Conservation (phyloP, 2,329 filamentous ascomycete genomes). For the Colletotrichum australisinense region DNA sequence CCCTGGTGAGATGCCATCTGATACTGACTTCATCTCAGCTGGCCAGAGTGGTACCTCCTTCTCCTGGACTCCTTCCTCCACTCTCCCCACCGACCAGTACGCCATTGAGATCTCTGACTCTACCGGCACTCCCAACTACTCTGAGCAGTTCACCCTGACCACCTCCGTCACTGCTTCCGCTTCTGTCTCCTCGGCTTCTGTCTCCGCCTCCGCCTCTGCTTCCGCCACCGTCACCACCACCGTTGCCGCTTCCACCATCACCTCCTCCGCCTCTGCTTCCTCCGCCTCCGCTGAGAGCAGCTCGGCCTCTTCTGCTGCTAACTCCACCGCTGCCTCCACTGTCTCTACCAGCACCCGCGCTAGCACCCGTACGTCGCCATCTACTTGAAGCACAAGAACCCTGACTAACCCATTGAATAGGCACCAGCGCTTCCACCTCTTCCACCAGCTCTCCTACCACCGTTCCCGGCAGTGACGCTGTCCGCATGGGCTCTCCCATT, state of each 20-base stretch:
- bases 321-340: conserved; percentile 26
- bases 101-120: conserved; percentile 58
- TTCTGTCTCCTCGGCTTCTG: conserved; percentile 26
- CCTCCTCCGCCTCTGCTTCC: conserved; percentile 26
- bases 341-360: conserved; percentile 34
- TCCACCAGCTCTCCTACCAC: conserved; percentile 49
- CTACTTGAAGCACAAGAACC: neutral
- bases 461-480: conserved; percentile 39
- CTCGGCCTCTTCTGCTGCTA: conserved; percentile 33
- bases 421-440: conserved; percentile 42
- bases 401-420: conserved; percentile 23
- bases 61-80: conserved; percentile 51
- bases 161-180: conserved; percentile 38
- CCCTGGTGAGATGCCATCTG: neutral
- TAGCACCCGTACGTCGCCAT: conserved; percentile 28
- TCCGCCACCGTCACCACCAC: conserved; percentile 28
- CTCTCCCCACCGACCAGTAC: conserved; percentile 53
- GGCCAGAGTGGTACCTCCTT: conserved; percentile 47
- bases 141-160: conserved; percentile 49
- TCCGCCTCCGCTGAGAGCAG: conserved; percentile 29
- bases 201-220: conserved; percentile 31
- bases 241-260: conserved; percentile 28
- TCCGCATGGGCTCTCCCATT: conserved; percentile 50
- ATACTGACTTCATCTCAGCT: conserved; percentile 40
- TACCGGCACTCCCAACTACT: conserved; percentile 55